phyloP scores from a whole-genome alignment of 768 basidiomycete genomes.

The Lactarius pseudohatsudake region DNA sequence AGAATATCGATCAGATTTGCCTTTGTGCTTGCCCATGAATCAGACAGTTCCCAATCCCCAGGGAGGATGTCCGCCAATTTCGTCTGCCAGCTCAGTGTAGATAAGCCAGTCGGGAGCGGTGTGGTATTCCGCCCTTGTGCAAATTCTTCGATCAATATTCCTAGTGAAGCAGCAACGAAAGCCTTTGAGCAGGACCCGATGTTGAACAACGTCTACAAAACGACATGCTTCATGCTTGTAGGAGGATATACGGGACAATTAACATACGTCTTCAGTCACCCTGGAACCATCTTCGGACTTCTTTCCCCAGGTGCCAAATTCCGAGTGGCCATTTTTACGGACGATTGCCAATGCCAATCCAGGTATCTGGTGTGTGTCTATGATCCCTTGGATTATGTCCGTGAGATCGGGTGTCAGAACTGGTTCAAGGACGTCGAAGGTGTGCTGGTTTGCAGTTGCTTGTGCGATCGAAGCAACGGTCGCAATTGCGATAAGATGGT shows the following conservation, averaged over 20 bases:
- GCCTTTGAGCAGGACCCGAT: too few relatives aligned
- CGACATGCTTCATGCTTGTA: too few relatives aligned
- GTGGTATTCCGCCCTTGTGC: slow-evolving; percentile 34
- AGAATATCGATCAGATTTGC: slow-evolving; percentile 42
- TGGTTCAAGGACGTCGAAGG: too few relatives aligned
- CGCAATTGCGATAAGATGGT: too few relatives aligned
- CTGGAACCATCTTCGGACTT: slow-evolving; percentile 38
- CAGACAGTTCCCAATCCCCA: slow-evolving; percentile 41
- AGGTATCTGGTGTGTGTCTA: slow-evolving; percentile 1
- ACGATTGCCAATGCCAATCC: slow-evolving; percentile 13
- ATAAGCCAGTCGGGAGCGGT: too few relatives aligned
- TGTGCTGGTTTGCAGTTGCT: too few relatives aligned
- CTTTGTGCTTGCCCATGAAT: slow-evolving; percentile 41
- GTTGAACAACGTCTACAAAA: slow-evolving; percentile 39
- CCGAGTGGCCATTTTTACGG: slow-evolving; percentile 29
- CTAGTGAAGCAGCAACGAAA: too few relatives aligned
- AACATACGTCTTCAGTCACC: slow-evolving; percentile 27
- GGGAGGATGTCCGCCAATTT: too few relatives aligned
- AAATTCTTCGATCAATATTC: too few relatives aligned
- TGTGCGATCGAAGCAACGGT: too few relatives aligned
- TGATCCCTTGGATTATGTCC: neutral
- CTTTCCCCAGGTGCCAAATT: slow-evolving; percentile 39
- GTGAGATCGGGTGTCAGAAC: slow-evolving; percentile 7
- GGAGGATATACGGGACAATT: too few relatives aligned
- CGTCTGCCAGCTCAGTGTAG: too few relatives aligned